Evolutionary conservation across 805 yeast species (phyloP), one percentile per base, ranked within the genome.

Genomic region (Zygoascus bituminiphila): DNA sequence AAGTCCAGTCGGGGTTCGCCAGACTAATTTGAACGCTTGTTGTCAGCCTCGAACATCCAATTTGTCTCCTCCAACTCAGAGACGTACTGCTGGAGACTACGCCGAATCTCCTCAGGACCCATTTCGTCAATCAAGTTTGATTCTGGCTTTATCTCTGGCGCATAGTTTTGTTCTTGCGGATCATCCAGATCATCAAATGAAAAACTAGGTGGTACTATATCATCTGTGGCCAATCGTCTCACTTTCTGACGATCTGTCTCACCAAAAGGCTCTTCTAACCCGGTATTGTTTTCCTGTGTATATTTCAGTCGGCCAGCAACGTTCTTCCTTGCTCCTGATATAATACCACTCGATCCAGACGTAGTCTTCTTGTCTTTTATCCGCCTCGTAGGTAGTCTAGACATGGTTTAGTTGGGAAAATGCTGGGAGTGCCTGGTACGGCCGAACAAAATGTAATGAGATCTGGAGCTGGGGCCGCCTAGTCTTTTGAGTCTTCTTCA

Each of bases 11-110:
- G n/a, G n/a, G n/a, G n/a, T n/a, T n/a, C n/a, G n/a, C n/a, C n/a
- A n/a, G n/a, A n/a, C n/a, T n/a, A n/a, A n/a, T n/a, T n/a, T n/a
- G n/a, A n/a, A n/a, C n/a, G n/a, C n/a, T n/a, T n/a, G n/a, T 26
- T n/a, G n/a, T n/a, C n/a, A n/a, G 15, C 33, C 33, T 29, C 33
- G 24, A 36, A 44, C 24, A 38, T 24, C 48, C 48, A 45, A 24
- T 45, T 26, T 17, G 42, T 31, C 33, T 45, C 48, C 12, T 25
- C 44, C 19, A 39, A 17, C 12, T 26, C 14, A 14, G 17, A 4
- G 7, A 41, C 35, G 25, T 41, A 25, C 14, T 41, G 17, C n/a
- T 41, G 35, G 2, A 41, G 22, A n/a, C 22, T 20, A 12, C 25
- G 14, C 14, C 20, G n/a, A 8, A 22, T 12, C 23, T 20, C 33